Conservation (phyloP, 2,329 filamentous ascomycete genomes). For the Aspergillus flavus region DNA sequence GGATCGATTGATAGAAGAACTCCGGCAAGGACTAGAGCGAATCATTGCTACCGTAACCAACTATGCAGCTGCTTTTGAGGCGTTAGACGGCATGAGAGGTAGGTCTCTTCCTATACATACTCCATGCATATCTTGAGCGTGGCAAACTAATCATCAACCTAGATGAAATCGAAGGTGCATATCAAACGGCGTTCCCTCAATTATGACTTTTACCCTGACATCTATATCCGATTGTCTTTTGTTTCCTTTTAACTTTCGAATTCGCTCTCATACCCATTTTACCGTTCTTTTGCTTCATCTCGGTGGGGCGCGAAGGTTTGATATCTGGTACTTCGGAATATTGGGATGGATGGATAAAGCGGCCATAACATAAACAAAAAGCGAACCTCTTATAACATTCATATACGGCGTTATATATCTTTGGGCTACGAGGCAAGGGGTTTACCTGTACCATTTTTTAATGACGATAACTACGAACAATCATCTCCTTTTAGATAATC, state of each 20-base stretch:
- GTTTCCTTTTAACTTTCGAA: neutral
- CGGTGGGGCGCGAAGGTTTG: conserved; percentile 11
- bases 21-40: conserved; percentile 40
- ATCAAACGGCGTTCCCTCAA: conserved; percentile 44
- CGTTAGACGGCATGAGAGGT: conserved; percentile 49
- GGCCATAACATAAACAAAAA: neutral
- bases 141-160: neutral
- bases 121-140: neutral
- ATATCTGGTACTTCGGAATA: neutral
- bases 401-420: conserved; percentile 1
- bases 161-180: conserved; percentile 49
- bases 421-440: neutral
- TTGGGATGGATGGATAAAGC: conserved; percentile 3
- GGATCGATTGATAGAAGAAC: conserved; percentile 38
- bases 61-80: conserved; percentile 47
- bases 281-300: conserved; percentile 7
- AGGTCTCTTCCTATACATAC: conserved; percentile 9
- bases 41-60: conserved; percentile 42
- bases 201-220: conserved; percentile 10
- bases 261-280: conserved; percentile 10
- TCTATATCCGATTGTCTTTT: neutral
- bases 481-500: neutral
- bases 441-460: neutral
- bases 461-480: conserved; percentile 1
- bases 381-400: neutral